Conservation (phyloP, 306 rosid genomes). For the Citrullus mucosospermus region DNA sequence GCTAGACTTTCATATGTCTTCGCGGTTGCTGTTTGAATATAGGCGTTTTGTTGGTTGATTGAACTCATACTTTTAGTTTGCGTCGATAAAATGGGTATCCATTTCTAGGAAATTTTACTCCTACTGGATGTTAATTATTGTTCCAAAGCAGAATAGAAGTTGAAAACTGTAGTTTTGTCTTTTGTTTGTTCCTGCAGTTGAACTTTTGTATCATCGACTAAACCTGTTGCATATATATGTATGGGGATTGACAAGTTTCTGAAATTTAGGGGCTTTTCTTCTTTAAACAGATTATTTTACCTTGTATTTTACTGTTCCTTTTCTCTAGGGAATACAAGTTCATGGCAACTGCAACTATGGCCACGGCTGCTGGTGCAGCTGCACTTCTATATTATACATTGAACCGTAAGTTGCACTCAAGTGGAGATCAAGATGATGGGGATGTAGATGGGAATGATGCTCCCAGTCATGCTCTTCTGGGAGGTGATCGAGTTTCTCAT, state of each 20-base stretch:
- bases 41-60: not conserved
- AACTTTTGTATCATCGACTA: not conserved
- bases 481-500: constrained; percentile 53
- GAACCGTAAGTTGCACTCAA: constrained; percentile 47
- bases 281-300: constrained; percentile 2
- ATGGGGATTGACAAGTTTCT: not conserved
- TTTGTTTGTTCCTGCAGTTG: no score
- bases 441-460: constrained; percentile 26
- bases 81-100: not conserved
- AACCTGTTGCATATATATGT: not conserved
- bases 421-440: constrained; percentile 19
- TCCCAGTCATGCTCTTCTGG: constrained; percentile 25
- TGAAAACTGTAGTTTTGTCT: not conserved
- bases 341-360: constrained; percentile 98
- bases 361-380: constrained; percentile 97
- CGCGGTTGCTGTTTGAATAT: not conserved
- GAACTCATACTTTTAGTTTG: not conserved
- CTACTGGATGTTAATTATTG: not conserved
- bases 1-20: not conserved
- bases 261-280: not conserved
- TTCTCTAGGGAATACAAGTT: constrained; percentile 28
- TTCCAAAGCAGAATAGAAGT: not conserved
- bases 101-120: not conserved
- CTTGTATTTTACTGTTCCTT: not conserved
- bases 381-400: constrained; percentile 81